Evolutionary conservation across 176 grass and related monocot genomes (phyloP).

Genomic region (Carex kokanica): DNA sequence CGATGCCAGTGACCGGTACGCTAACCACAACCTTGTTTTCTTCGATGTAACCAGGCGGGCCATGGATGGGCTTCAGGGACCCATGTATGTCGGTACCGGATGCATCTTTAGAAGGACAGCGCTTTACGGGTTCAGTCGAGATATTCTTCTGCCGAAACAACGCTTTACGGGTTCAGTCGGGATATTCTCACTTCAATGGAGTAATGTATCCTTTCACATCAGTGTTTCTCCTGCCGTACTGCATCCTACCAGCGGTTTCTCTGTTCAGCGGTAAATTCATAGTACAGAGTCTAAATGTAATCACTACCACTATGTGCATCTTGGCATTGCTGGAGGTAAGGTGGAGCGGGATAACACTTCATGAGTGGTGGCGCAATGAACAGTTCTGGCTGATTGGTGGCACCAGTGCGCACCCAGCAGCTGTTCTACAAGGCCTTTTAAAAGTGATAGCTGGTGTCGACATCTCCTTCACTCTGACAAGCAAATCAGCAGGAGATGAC

Average conservation of each 20-base stretch:
- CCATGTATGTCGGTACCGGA: too few relatives aligned
- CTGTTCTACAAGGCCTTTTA: slow-evolving; percentile 83
- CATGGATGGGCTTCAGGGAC: slow-evolving; percentile 95
- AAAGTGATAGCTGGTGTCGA: slow-evolving; percentile 92
- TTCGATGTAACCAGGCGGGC: slow-evolving; percentile 83
- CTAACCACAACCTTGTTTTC: too few relatives aligned
- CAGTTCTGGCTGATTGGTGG: too few relatives aligned
- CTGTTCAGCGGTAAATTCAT: too few relatives aligned
- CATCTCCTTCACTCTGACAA: slow-evolving; percentile 87
- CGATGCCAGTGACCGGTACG: too few relatives aligned
- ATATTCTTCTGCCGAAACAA: slow-evolving; percentile 99
- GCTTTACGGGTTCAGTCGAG: slow-evolving; percentile 90
- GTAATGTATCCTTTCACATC: slow-evolving; percentile 96
- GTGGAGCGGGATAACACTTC: too few relatives aligned
- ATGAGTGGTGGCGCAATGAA: too few relatives aligned
- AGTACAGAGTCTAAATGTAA: too few relatives aligned
- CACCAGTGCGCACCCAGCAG: slow-evolving; percentile 71
- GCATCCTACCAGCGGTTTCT: too few relatives aligned
- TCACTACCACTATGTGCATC: too few relatives aligned
- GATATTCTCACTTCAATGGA: slow-evolving; percentile 80
- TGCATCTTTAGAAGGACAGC: slow-evolving; percentile 92
- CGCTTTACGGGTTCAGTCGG: slow-evolving; percentile 63
- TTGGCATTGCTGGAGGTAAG: too few relatives aligned
- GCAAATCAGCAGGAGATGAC: slow-evolving; percentile 44
- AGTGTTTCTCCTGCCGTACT: too few relatives aligned